phyloP scores from a whole-genome alignment of 805 yeast genomes.

The Starmerella gropengiesseri region DNA sequence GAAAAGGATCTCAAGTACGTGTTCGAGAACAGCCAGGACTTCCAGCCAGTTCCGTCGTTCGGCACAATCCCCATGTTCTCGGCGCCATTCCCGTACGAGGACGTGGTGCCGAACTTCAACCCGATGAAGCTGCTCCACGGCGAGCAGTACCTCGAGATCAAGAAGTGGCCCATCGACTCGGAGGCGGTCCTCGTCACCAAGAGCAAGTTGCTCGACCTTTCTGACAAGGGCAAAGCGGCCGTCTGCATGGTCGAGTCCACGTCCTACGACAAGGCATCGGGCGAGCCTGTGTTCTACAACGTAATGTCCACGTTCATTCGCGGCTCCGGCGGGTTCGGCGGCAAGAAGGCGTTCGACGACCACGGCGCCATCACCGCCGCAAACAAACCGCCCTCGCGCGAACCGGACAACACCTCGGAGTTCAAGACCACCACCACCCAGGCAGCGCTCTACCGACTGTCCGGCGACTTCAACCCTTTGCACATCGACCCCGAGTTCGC shows the following conservation, averaged over 20 bases:
- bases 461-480: conserved; percentile 91
- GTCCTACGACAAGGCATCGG: conserved; percentile 57
- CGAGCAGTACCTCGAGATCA: conserved; percentile 77
- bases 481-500: conserved; percentile 92
- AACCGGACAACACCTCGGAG: conserved; percentile 56
- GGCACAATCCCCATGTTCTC: conserved; percentile 82
- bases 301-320: conserved; percentile 79
- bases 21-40: conserved; percentile 65
- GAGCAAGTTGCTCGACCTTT: conserved; percentile 56
- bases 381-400: conserved; percentile 50
- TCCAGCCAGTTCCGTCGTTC: conserved; percentile 79
- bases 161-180: conserved; percentile 68
- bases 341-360: conserved; percentile 42
- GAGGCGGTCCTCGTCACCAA: conserved; percentile 52
- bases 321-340: conserved; percentile 48
- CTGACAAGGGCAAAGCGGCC: conserved; percentile 81
- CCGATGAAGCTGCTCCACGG: conserved; percentile 88
- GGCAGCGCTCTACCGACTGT: conserved; percentile 81
- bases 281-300: conserved; percentile 63
- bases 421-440: conserved; percentile 55
- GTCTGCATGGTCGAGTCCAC: conserved; percentile 61
- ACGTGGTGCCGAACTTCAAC: conserved; percentile 67
- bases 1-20: conserved; percentile 65
- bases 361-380: conserved; percentile 51
- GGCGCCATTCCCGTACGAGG: conserved; percentile 47